These are phyloP conservation scores for Scalesia atractyloides DNA, from an alignment of 129 eudicot genomes.

Conservation along the genomic window DNA sequence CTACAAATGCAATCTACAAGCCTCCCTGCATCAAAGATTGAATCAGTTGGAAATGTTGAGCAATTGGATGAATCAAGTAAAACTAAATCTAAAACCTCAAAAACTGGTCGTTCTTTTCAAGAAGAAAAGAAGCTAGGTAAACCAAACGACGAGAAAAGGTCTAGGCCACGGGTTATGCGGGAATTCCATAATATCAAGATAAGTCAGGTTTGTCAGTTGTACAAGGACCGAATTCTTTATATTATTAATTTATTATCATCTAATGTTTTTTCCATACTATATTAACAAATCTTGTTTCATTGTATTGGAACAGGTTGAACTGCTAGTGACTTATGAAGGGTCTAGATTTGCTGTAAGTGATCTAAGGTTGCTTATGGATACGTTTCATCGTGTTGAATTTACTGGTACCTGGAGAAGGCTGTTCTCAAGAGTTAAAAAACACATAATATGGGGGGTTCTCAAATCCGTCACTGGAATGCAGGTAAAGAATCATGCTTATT, in stretches of 20 bases:
- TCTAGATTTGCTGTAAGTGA: slow-evolving; percentile 94
- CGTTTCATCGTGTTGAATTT: slow-evolving; percentile 85
- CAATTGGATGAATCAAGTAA: slow-evolving; percentile 60
- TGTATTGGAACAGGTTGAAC: slow-evolving; percentile 65
- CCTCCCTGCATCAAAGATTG: slow-evolving; percentile 48
- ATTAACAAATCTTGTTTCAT: slow-evolving; percentile 7
- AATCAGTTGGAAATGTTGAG: slow-evolving; percentile 45
- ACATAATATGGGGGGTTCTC: slow-evolving; percentile 94
- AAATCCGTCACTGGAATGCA: slow-evolving; percentile 99
- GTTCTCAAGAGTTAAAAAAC: slow-evolving; percentile 94
- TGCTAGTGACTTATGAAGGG: slow-evolving; percentile 91
- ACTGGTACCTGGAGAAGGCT: slow-evolving; percentile 97
- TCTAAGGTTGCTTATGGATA: slow-evolving; percentile 88
- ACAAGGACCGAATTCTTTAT: not conserved
- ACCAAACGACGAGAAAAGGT: slow-evolving; percentile 66
- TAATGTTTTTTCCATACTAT: not conserved
- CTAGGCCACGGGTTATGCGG: slow-evolving; percentile 83
- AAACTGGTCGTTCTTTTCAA: slow-evolving; percentile 84
- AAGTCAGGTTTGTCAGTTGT: slow-evolving; percentile 72
- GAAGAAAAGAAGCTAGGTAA: slow-evolving; percentile 83
- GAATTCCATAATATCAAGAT: slow-evolving; percentile 96
- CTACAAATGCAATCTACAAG: slow-evolving; percentile 63
- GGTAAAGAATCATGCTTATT: slow-evolving; percentile 35
- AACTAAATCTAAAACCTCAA: slow-evolving; percentile 46
- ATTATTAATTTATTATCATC: too few species aligned